Base-by-base conservation (phyloP, 2,329 filamentous ascomycete genomes). In the Epichloe sibirici region DNA sequence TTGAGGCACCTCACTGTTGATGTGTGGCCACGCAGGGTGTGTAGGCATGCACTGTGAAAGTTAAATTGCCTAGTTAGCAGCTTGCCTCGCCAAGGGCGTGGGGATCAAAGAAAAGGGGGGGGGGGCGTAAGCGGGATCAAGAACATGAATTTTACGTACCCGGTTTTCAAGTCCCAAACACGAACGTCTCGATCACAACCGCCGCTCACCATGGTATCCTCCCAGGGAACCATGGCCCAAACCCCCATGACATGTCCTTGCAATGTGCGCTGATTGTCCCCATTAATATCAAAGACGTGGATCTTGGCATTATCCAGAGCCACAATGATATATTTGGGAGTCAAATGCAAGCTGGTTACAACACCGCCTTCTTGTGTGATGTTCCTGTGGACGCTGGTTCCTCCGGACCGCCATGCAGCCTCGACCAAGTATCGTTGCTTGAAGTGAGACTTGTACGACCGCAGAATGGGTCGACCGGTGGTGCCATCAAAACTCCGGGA, bases 151-250 rank as follows among this genome's bases (percentile, higher is more conserved):
- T 37, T 5, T 35, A 62, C 82, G 67, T 79, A 94, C 88, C 90
- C 93, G 56, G 88, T 95, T 49, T 84, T 83, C 74, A 98, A 83
- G 63, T 98, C 88, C 93, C 93, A 98, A 5, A 98, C 93, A 53
- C 93, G 81, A 31, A 98, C 93, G 65, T 98, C 93, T 55, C 93
- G 82, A 71, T 98, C 93, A 66, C 93, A 98, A 5, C 93, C 93
- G 61, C 93, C 93, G 62, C 90, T 96, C 55, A 98, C 93, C 56
- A 98, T 77, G 51, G 88, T 86, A 66, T 98, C 91, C 55, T 88
- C 91, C 88, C 90, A 96, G 6, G 93, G 93, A 25, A 98, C 90
- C 91, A 98, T 97, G 48, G 93, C 93, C 93, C 93, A 98, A 21
- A 98, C 93, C 42, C 93, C 93, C 93, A 98, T 98, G 45, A 97